A percentile compares a stretch with the other conserved stretches of the same genome.
Conservation (phyloP, 257 asterid species). For the Solanum chiquidenum region DNA sequence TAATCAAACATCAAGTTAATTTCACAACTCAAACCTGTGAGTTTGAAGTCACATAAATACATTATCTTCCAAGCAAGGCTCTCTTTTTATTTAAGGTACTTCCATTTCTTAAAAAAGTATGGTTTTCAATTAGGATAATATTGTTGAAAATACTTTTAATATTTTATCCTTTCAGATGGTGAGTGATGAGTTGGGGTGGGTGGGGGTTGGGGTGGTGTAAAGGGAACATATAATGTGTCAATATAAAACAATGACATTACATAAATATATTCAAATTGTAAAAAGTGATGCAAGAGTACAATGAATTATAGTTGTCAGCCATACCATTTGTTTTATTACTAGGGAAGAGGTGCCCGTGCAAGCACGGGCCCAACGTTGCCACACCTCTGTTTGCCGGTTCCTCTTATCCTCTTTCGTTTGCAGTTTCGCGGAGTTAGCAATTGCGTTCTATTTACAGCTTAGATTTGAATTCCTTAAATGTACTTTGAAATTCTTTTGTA, state of each 20-base stretch:
- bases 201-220: background rate
- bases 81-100: background rate
- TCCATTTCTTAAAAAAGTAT: background rate
- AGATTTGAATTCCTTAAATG: too few species aligned
- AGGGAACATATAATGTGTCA: background rate
- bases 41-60: background rate
- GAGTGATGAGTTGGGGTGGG: background rate
- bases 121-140: background rate
- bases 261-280: background rate
- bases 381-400: too few species aligned
- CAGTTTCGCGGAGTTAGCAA: too few species aligned
- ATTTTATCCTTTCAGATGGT: background rate
- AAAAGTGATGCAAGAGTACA: background rate
- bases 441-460: too few species aligned
- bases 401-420: too few species aligned
- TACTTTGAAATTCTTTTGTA: too few species aligned
- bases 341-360: too few species aligned
- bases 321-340: background rate
- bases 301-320: background rate
- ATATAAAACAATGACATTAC: background rate
- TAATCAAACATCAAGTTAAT: background rate
- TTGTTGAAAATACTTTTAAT: background rate
- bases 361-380: too few species aligned
- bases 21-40: background rate
- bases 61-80: background rate